Conservation (phyloP, 2,329 filamentous ascomycete genomes). For the Cytospora schulzeri region DNA sequence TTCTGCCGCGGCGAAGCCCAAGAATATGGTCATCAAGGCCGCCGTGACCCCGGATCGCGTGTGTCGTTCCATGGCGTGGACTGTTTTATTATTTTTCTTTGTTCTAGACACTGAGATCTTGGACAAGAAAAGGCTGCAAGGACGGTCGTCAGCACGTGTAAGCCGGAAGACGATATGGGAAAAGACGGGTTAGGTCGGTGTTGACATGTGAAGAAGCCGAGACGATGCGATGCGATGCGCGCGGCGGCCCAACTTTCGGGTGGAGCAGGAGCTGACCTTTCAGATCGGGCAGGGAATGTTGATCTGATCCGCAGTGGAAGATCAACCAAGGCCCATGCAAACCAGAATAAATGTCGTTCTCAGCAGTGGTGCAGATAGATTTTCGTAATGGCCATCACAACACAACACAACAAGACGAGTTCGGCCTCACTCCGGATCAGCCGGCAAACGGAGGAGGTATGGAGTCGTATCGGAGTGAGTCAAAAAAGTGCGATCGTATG, state of each 20-base stretch:
- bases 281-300: constrained; percentile 16
- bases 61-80: constrained; percentile 15
- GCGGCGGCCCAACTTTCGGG: constrained; percentile 6
- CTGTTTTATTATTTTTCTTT: neutral
- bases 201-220: neutral
- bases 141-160: constrained; percentile 4
- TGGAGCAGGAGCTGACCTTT: constrained; percentile 21
- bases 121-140: neutral
- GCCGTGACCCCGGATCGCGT: constrained; percentile 26
- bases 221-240: neutral
- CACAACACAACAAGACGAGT: neutral
- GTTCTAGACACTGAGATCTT: neutral
- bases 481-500: constrained; percentile 4
- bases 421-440: constrained; percentile 7
- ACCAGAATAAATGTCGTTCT: constrained; percentile 19
- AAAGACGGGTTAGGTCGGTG: neutral
- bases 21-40: constrained; percentile 30
- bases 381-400: constrained; percentile 15
- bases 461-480: constrained; percentile 15
- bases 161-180: neutral
- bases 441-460: constrained; percentile 14
- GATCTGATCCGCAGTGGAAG: constrained; percentile 19
- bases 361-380: constrained; percentile 4
- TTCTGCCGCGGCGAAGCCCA: constrained; percentile 31
- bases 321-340: constrained; percentile 21